Conservation (phyloP, 148 eudicot genomes). For the Rhododendron ferrugineum region DNA sequence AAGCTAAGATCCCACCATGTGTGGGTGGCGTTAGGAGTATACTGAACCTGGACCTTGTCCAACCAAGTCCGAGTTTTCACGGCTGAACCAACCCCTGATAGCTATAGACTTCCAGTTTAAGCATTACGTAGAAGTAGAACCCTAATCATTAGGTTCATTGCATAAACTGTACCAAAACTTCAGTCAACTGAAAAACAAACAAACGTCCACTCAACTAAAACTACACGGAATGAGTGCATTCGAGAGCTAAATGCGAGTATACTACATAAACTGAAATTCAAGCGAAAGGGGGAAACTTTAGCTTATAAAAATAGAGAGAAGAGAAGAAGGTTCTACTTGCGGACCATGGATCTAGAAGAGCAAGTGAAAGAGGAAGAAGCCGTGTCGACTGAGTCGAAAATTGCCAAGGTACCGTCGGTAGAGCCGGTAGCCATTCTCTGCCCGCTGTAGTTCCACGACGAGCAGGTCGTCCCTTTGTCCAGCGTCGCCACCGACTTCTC, state of each 20-base stretch:
- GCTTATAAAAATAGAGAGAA: neutral
- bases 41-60: no score
- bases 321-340: neutral
- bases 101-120: neutral
- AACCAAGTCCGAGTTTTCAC: no score
- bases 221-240: neutral
- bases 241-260: neutral
- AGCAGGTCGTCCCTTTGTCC: slow-evolving; percentile 54
- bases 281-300: neutral
- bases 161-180: neutral
- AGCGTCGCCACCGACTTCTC: slow-evolving; percentile 51
- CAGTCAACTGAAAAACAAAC: neutral
- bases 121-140: neutral
- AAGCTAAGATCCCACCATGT: neutral
- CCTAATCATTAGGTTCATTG: neutral
- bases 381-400: slow-evolving; percentile 59
- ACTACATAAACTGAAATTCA: neutral
- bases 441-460: slow-evolving; percentile 76
- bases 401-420: slow-evolving; percentile 45
- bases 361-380: slow-evolving; percentile 54
- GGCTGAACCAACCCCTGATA: neutral
- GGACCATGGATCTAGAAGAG: slow-evolving; percentile 49
- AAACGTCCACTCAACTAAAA: neutral
- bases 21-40: no score
- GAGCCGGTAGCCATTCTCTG: slow-evolving; percentile 69